Evolutionary conservation across 2,329 filamentous ascomycete genomes (phyloP).

Genomic region (Neoscytalidium dimidiatum): DNA sequence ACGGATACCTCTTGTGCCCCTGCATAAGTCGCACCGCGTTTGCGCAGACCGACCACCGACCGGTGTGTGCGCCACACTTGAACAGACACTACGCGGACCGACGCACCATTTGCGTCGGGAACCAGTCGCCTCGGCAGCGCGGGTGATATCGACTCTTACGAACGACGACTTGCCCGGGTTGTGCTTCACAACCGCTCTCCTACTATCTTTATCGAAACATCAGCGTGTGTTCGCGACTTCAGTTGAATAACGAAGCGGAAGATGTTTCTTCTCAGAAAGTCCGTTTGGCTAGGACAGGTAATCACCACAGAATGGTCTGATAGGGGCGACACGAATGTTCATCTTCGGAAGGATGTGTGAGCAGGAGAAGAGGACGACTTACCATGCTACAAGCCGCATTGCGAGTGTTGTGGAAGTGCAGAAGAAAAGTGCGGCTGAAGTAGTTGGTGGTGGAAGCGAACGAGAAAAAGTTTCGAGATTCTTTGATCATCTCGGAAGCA

Average conservation of each 20-base stretch:
- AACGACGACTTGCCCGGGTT: not conserved
- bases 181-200: not conserved
- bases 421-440: not conserved
- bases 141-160: not conserved
- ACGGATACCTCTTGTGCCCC: not conserved
- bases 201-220: not conserved
- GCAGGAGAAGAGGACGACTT: not conserved
- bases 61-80: not conserved
- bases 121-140: not conserved
- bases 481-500: slow-evolving; percentile 2
- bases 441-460: not conserved
- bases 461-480: slow-evolving; percentile 8
- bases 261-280: slow-evolving; percentile 21
- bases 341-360: slow-evolving; percentile 30
- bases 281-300: slow-evolving; percentile 28
- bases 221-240: not conserved
- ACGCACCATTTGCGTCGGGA: not conserved
- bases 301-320: slow-evolving; percentile 27
- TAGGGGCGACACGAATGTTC: slow-evolving; percentile 32
- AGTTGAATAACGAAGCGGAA: not conserved
- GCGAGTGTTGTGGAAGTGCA: not conserved
- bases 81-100: not conserved
- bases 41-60: not conserved
- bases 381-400: not conserved
- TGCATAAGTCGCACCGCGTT: slow-evolving; percentile 6